Base-by-base conservation (phyloP, 2,329 filamentous ascomycete species). In the Pseudogymnoascus verrucosus region DNA sequence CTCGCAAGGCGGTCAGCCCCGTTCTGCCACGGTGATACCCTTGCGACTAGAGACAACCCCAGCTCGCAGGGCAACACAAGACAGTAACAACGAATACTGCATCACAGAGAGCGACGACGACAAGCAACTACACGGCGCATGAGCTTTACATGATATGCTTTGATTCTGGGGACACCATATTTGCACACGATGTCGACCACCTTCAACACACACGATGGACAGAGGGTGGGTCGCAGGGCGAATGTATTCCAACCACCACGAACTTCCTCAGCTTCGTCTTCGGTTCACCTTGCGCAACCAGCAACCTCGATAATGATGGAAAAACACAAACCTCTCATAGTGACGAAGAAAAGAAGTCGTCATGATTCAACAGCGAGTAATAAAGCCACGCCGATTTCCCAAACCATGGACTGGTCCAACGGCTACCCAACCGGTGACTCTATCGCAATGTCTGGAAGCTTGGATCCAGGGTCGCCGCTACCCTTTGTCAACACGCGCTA, bases 401-500 rank as follows among this genome's bases (percentile, higher is more conserved):
- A 59, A 47, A 54, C 39, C 34, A 28, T 16, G 34, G 63, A 54
- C 47, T 60, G 61, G 61, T 63, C 44, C 14, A 62, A 42, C 31
- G 63, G 60, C 23, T 42, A 36, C 12, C 28, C 39, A 31, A 61
- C 40, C 42, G 36, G 34, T 16, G 62, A 67, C 47, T 37, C 34
- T n/a, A 67, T 62, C 54, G 26, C 36, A 28, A 60, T 60, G 42
- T 63, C 62, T 12, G 60, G 40, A 5, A 28, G 57, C 39, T 42
- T 67, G 63, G 61, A 63, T 60, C 8, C 70, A 21, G 67, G 65
- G 47, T 69, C 70, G 63, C 79, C 79, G 14, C 72, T 74, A 28
- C 77, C 77, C 2, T 75, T 81, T 60, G 80, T 81, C 12, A 81
- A 82, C 70, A 80, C 82, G 59, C 75, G 74, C 66, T 83, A 84